Conservation (phyloP, 202 grass and related monocot genomes). For the Dendrocalamus latiflorus region DNA sequence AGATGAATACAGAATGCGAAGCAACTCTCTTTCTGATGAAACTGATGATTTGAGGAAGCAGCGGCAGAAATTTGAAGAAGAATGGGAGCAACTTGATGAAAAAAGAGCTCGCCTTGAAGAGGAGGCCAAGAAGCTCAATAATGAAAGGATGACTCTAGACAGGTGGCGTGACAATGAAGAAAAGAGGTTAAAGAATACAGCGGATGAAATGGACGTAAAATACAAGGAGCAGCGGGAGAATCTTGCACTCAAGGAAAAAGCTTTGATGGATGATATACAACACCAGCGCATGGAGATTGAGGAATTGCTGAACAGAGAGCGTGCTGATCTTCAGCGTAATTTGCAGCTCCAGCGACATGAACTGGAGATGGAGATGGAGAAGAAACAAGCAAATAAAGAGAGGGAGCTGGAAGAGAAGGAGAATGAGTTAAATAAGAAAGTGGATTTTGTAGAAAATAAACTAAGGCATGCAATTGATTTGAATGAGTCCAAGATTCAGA, state of each 20-base stretch:
- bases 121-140: conserved; percentile 54
- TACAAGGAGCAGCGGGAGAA: no score
- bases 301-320: conserved; percentile 64
- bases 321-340: conserved; percentile 52
- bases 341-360: conserved; percentile 62
- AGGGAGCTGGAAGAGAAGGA: conserved; percentile 63
- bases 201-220: no score
- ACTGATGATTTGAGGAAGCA: conserved; percentile 76
- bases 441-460: conserved; percentile 57
- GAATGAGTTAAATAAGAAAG: conserved; percentile 61
- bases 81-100: conserved; percentile 91
- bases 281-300: conserved; percentile 50
- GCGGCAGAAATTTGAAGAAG: conserved; percentile 84
- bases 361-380: conserved; percentile 78
- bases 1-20: conserved; percentile 77
- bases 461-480: conserved; percentile 48
- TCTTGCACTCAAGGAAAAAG: no score
- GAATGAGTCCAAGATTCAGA: conserved; percentile 73
- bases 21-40: conserved; percentile 61
- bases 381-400: conserved; percentile 57
- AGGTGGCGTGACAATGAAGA: conserved; percentile 53
- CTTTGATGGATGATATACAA: no score
- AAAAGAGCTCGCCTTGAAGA: conserved; percentile 56
- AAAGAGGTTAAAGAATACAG: no score
- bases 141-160: conserved; percentile 66